Conservation (phyloP, 495 filamentous ascomycete genomes). For the Neurospora cerealis region DNA sequence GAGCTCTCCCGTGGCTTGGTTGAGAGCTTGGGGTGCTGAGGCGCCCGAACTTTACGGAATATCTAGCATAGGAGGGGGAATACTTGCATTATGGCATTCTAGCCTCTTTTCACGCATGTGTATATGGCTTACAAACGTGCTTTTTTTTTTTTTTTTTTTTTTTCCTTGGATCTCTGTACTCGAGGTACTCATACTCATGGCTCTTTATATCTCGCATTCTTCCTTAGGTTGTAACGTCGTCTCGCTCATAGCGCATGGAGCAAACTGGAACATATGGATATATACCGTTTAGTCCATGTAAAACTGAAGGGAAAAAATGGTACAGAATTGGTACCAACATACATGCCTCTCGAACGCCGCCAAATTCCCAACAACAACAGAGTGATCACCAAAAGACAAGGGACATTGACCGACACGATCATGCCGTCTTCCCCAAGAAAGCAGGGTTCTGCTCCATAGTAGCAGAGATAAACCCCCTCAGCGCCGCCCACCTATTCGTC, state of each 20-base stretch:
- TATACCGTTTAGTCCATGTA: background rate
- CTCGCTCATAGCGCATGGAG: background rate
- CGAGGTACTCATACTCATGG: background rate
- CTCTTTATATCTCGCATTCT: background rate
- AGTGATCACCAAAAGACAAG: background rate
- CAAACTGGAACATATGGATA: background rate
- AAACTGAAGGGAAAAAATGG: background rate
- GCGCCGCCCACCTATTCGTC: constrained; percentile 54
- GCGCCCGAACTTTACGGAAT: background rate
- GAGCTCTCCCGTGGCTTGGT: background rate
- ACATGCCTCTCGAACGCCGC: background rate
- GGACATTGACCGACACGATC: background rate
- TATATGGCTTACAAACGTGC: background rate
- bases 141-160: background rate
- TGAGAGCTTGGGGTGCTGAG: background rate
- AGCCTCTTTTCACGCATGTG: background rate
- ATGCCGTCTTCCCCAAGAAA: constrained; percentile 28
- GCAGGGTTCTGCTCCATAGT: constrained; percentile 67
- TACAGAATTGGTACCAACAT: background rate
- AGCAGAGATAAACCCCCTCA: constrained; percentile 58
- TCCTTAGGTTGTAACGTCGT: background rate
- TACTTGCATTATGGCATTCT: background rate
- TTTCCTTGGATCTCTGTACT: background rate
- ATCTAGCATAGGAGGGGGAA: background rate
- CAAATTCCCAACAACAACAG: background rate